Evolutionary conservation across 2,329 filamentous ascomycete genomes (phyloP), one percentile per base, ranked within the genome.

Genomic region (Paecilomyces sp.): DNA sequence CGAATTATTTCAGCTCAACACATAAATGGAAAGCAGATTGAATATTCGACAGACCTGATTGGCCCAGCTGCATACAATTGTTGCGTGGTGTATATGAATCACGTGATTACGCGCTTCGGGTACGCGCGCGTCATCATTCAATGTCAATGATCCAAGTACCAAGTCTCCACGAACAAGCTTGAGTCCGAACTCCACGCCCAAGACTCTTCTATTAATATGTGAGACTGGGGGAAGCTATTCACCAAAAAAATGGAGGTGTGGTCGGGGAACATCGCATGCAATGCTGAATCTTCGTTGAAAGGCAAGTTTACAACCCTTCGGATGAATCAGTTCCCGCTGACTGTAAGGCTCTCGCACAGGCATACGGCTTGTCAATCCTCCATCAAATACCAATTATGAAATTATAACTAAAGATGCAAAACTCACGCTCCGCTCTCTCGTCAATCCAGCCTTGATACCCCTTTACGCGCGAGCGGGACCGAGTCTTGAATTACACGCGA

Each of bases 381-480:
- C 66, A 18, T 68, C 72, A 25, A 68, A 66, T 57, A 68, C 68
- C 62, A 72, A 74, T 60, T 69, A 67, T 36, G 67, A 73, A 59
- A 8, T 18, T 47, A 62, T 76, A 62, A 64, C 67, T 11, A 76
- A 70, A 62, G 66, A 70, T 34, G 66, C 70, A 3, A 71, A 62
- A 22, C 67, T 78, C 9, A 64, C 61, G 22, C 60, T 77, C 28
- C 68, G 67, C 33, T 68, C 68, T 60, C 74, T 76, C 33, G 74
- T 77, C 30, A 74, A 77, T 31, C 75, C 75, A 6, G 66, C 70
- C n/a, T 65, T 75, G 11, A 71, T 78, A 30, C 76, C 76, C 31
- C 65, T 77, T 3, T 72, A 75, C 59, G 74, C 72, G n/a, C 72
- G 75, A 55, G 69, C 68, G 6, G 75, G 75, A 11, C 73, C 74